Conservation (phyloP, 139 green algal genomes). For the Zygnema cylindricum region DNA sequence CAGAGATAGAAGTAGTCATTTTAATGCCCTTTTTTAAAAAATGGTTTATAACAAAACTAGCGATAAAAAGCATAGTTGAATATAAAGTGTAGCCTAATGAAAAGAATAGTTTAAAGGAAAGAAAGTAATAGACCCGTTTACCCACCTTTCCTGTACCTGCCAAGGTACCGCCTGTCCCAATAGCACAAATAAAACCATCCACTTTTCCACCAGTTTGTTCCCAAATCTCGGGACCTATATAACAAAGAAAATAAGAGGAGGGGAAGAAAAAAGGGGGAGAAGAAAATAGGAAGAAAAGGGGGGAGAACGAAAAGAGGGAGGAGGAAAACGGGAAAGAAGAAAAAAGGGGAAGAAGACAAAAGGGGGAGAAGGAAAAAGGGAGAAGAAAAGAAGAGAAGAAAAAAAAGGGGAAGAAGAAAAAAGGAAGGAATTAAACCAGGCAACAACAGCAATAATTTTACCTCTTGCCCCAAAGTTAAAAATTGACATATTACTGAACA, state of each 20-base stretch:
- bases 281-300: neutral
- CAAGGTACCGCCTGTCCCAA: slow-evolving; percentile 93
- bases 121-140: neutral
- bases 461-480: no score
- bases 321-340: neutral
- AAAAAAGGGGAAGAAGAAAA: neutral
- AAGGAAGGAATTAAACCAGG: no score
- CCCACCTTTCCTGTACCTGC: slow-evolving; percentile 68
- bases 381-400: neutral
- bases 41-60: no score
- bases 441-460: no score
- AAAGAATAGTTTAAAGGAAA: slow-evolving; percentile 5
- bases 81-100: no score
- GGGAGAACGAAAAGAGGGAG: neutral
- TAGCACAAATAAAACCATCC: slow-evolving; percentile 90
- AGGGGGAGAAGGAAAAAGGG: neutral
- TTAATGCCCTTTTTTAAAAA: no score
- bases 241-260: neutral
- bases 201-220: slow-evolving; percentile 76
- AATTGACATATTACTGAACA: no score
- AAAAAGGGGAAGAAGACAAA: neutral
- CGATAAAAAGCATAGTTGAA: no score
- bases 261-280: neutral
- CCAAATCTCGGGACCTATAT: slow-evolving; percentile 81
- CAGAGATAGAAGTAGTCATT: no score